Evolutionary conservation across 1,139 yeast species (phyloP).

Genomic region (Casaregolazyma suthepensis): DNA sequence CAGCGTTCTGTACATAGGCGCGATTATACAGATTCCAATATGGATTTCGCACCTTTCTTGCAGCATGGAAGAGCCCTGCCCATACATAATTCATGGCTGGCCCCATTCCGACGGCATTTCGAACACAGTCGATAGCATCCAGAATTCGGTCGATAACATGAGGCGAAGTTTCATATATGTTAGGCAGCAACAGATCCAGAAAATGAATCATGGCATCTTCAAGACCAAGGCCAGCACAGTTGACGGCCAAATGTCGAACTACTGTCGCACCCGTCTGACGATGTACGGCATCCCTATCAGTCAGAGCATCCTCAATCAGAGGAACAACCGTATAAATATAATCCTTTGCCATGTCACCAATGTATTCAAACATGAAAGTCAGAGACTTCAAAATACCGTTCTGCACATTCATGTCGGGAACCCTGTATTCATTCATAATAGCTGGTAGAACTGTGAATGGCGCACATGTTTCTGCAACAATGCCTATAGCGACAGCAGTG

Average conservation of each 20-base stretch:
- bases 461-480: constrained; percentile 88
- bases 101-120: constrained; percentile 74
- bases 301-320: constrained; percentile 80
- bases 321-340: constrained; percentile 81
- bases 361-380: constrained; percentile 90
- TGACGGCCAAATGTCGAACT: constrained; percentile 72
- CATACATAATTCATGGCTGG: constrained; percentile 67
- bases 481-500: constrained; percentile 97
- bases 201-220: constrained; percentile 74
- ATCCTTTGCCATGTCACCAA: constrained; percentile 75
- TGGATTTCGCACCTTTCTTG: constrained; percentile 73
- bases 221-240: constrained; percentile 67
- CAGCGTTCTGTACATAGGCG: constrained; percentile 69
- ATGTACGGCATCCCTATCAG: constrained; percentile 87
- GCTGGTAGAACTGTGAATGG: constrained; percentile 97
- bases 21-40: constrained; percentile 82
- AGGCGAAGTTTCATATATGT: constrained; percentile 87
- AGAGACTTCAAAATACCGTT: constrained; percentile 91
- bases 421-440: constrained; percentile 88
- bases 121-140: constrained; percentile 73
- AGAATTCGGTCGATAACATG: constrained; percentile 81
- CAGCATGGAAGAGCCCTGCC: constrained; percentile 92
- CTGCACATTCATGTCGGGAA: constrained; percentile 90
- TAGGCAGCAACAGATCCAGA: constrained; percentile 72
- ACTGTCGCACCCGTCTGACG: constrained; percentile 94